phyloP scores from a whole-genome alignment of 1,284 basidiomycete genomes.

The Hemileccinum hortonii region DNA sequence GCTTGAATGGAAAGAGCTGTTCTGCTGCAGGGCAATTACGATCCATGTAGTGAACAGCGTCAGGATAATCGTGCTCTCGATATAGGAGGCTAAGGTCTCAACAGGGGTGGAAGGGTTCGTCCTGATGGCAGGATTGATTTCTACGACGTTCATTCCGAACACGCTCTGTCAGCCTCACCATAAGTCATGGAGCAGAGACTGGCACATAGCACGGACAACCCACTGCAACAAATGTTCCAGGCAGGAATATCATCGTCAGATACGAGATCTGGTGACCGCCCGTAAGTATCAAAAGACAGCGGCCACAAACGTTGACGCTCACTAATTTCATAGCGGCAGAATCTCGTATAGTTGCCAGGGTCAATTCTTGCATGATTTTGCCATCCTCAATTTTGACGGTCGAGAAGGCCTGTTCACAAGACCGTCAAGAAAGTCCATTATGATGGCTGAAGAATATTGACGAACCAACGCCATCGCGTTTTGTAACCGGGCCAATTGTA shows the following conservation, averaged over 20 bases:
- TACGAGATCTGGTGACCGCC: slow-evolving; percentile 26
- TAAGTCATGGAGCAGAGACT: not conserved
- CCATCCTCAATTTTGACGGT: slow-evolving; percentile 52
- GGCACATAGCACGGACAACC: slow-evolving; percentile 18
- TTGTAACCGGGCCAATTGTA: slow-evolving; percentile 47
- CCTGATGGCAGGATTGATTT: slow-evolving; percentile 31
- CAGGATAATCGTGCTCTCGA: slow-evolving; percentile 43
- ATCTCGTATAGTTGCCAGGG: slow-evolving; percentile 47
- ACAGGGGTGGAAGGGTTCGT: slow-evolving; percentile 1
- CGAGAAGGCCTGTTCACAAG: slow-evolving; percentile 43
- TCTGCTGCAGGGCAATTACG: slow-evolving; percentile 32
- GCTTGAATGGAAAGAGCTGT: slow-evolving; percentile 24
- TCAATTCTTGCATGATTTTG: slow-evolving; percentile 43
- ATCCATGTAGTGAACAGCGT: slow-evolving; percentile 54
- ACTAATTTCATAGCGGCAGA: slow-evolving; percentile 51
- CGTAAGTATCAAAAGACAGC: not conserved
- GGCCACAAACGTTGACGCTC: not conserved
- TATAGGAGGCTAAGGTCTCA: slow-evolving; percentile 41
- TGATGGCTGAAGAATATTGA: not conserved
- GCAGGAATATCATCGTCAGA: slow-evolving; percentile 33
- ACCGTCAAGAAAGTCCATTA: slow-evolving; percentile 3
- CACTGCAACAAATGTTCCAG: slow-evolving; percentile 39
- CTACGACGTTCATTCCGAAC: slow-evolving; percentile 43
- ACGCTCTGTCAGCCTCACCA: slow-evolving; percentile 24
- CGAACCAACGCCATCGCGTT: slow-evolving; percentile 52